These are phyloP conservation scores for Psilocybe cubensis DNA, from an alignment of 768 basidiomycete genomes.

Conservation along the genomic window DNA sequence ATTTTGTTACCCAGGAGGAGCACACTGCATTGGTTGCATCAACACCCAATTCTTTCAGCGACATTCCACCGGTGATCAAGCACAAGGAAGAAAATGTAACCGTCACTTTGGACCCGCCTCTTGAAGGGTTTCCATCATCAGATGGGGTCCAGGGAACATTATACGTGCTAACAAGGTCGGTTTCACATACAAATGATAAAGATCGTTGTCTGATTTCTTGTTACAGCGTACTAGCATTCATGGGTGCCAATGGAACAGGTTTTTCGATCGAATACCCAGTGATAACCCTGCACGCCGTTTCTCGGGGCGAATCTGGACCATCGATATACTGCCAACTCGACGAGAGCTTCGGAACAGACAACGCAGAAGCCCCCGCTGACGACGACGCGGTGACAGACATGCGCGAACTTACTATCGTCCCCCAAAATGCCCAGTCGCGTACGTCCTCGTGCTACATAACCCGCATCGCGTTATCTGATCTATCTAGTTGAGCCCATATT, in stretches of 20 bases:
- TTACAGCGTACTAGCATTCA: constrained; percentile 72
- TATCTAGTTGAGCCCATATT: constrained; percentile 80
- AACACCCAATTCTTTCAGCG: constrained; percentile 83
- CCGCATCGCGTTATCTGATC: constrained; percentile 1
- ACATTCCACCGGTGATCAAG: constrained; percentile 83
- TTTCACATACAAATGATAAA: constrained; percentile 3
- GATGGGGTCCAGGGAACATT: constrained; percentile 67
- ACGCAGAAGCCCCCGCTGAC: constrained; percentile 37
- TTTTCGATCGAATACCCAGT: constrained; percentile 88
- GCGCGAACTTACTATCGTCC: constrained; percentile 82
- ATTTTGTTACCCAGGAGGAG: constrained; percentile 58
- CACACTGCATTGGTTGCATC: constrained; percentile 69
- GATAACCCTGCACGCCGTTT: constrained; percentile 93
- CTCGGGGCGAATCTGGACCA: constrained; percentile 65
- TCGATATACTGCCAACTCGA: constrained; percentile 96
- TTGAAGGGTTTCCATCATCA: constrained; percentile 58
- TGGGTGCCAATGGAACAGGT: constrained; percentile 69
- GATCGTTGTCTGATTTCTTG: constrained; percentile 5
- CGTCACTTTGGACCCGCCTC: constrained; percentile 68
- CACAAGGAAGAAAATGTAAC: constrained; percentile 76
- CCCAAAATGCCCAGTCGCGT: constrained; percentile 63
- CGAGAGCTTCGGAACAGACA: constrained; percentile 49
- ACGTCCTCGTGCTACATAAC: constrained; percentile 32
- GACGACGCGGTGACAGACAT: constrained; percentile 52
- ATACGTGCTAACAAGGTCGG: constrained; percentile 86